Evolutionary conservation across 768 basidiomycete genomes (phyloP).

Genomic region (Dentipellis fragilis): DNA sequence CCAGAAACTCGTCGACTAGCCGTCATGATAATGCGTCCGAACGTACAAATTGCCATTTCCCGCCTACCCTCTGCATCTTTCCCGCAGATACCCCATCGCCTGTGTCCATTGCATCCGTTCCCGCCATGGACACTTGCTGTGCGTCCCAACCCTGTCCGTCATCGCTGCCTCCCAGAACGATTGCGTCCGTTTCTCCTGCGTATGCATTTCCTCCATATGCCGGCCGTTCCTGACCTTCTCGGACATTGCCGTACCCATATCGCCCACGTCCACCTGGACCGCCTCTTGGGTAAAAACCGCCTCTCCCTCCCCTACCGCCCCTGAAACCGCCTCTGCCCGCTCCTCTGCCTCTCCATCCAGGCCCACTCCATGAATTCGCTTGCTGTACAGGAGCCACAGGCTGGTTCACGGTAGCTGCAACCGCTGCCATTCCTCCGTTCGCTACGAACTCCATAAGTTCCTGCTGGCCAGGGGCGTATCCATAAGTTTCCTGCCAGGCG

Average conservation of each 20-base stretch:
- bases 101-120: constrained; percentile 1
- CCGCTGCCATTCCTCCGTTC: constrained; percentile 19
- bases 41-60: constrained; percentile 63
- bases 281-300: constrained; percentile 20
- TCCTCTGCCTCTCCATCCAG: constrained; percentile 4
- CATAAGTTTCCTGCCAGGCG: constrained; percentile 65
- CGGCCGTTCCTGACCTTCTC: constrained; percentile 23
- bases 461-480: constrained; percentile 59
- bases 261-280: constrained; percentile 19
- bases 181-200: constrained; percentile 39
- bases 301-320: constrained; percentile 30
- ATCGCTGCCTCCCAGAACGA: constrained; percentile 43
- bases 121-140: not conserved
- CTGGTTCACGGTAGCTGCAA: not conserved
- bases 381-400: constrained; percentile 2
- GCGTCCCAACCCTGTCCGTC: constrained; percentile 9
- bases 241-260: constrained; percentile 35
- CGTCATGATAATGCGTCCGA: constrained; percentile 13
- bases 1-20: not conserved
- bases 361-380: not conserved
- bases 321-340: constrained; percentile 6
- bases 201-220: constrained; percentile 25
- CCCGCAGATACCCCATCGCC: constrained; percentile 12
- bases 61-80: constrained; percentile 60
- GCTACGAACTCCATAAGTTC: constrained; percentile 71